Evolutionary conservation across 768 basidiomycete species (phyloP).

Genomic region (Lactifluus hygrophoroides): DNA sequence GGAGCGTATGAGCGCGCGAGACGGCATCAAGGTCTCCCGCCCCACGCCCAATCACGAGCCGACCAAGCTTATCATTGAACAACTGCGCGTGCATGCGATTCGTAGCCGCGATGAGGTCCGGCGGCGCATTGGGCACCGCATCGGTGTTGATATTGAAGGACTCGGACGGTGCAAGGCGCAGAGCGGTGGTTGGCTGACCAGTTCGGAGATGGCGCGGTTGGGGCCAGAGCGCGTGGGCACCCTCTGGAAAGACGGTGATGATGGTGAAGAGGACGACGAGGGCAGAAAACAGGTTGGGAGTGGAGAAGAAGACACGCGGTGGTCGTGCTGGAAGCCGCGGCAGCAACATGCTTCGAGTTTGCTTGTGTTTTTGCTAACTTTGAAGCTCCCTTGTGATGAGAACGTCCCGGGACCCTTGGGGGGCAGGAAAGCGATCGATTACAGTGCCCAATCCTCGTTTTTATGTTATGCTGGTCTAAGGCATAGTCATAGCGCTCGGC

Average conservation of each 20-base stretch:
- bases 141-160: conserved; percentile 42
- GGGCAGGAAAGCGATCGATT: not conserved
- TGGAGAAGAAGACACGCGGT: not conserved
- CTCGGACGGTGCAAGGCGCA: conserved; percentile 32
- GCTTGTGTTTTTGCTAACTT: not conserved
- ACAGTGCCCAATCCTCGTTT: no score
- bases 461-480: no score
- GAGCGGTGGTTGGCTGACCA: conserved; percentile 22
- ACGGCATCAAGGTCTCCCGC: conserved; percentile 35
- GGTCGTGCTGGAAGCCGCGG: not conserved
- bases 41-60: conserved; percentile 54
- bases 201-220: conserved; percentile 26
- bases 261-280: conserved; percentile 19
- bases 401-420: no score
- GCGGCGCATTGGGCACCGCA: conserved; percentile 36
- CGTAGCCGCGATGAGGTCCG: conserved; percentile 53
- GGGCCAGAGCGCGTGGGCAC: conserved; percentile 31
- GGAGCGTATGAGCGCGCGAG: conserved; percentile 34
- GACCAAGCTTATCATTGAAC: conserved; percentile 45
- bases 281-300: not conserved
- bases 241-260: conserved; percentile 18
- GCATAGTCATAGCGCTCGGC: no score
- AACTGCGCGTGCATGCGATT: conserved; percentile 33
- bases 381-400: no score
- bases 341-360: not conserved